Conservation (phyloP, 805 yeast species). For the Saccharomycopsis malanga region DNA sequence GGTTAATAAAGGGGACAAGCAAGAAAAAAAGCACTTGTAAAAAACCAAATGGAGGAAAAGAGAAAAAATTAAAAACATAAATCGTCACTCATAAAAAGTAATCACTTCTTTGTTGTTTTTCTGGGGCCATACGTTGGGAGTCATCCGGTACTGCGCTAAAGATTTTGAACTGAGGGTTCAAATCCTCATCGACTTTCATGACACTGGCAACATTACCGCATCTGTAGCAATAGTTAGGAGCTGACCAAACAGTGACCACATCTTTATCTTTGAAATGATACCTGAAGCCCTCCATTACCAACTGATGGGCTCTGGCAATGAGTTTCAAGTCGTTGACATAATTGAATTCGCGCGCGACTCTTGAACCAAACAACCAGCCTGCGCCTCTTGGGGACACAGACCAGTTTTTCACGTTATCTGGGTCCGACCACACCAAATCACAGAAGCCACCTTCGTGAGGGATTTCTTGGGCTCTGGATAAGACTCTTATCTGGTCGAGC, state of each 20-base stretch:
- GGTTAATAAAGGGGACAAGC: no score
- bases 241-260: slow-evolving; percentile 97
- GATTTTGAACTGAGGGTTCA: slow-evolving; percentile 85
- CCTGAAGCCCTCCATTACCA: slow-evolving; percentile 97
- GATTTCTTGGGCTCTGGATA: slow-evolving; percentile 94
- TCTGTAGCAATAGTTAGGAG: slow-evolving; percentile 94
- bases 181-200: slow-evolving; percentile 86
- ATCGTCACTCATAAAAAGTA: slow-evolving; percentile 24
- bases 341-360: slow-evolving; percentile 92
- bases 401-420: slow-evolving; percentile 97
- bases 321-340: slow-evolving; percentile 84
- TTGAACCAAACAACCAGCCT: slow-evolving; percentile 94
- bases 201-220: slow-evolving; percentile 98
- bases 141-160: slow-evolving; percentile 95
- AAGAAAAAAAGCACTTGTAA: no score
- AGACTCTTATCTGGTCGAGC: slow-evolving; percentile 92
- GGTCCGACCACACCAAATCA: slow-evolving; percentile 96
- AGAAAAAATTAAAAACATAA: background rate
- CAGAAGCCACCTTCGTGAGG: slow-evolving; percentile 99
- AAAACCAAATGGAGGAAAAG: background rate
- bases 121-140: slow-evolving; percentile 29
- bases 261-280: slow-evolving; percentile 95
- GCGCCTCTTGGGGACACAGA: slow-evolving; percentile 98
- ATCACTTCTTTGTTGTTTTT: slow-evolving; percentile 30
- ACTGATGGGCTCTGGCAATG: slow-evolving; percentile 95